Conservation (phyloP, 2,329 filamentous ascomycete species). For the Ustulina deusta region DNA sequence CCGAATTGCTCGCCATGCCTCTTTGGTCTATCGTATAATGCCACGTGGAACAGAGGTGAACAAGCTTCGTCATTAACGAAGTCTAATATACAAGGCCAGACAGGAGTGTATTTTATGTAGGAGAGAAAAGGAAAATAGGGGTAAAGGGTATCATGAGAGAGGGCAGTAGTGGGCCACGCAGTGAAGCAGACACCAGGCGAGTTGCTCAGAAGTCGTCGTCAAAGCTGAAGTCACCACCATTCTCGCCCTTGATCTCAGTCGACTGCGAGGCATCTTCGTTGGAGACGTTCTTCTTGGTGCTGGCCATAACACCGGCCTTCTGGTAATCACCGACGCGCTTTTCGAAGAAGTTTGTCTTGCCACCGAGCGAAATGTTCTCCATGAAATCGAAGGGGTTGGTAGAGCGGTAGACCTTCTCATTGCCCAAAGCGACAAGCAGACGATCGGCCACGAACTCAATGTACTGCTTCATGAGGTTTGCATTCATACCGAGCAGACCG, state of each 20-base stretch:
- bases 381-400: slow-evolving; percentile 99
- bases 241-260: slow-evolving; percentile 65
- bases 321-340: slow-evolving; percentile 99
- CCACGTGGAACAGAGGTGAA: slow-evolving; percentile 16
- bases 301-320: slow-evolving; percentile 98
- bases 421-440: slow-evolving; percentile 90
- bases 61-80: slow-evolving; percentile 13
- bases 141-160: slow-evolving; percentile 36
- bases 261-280: slow-evolving; percentile 59
- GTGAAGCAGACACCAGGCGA: slow-evolving; percentile 39
- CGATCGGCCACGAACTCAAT: slow-evolving; percentile 99
- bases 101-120: slow-evolving; percentile 4
- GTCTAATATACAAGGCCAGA: slow-evolving; percentile 35
- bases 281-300: slow-evolving; percentile 75
- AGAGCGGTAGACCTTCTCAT: slow-evolving; percentile 91
- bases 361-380: slow-evolving; percentile 98
- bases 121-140: slow-evolving; percentile 5
- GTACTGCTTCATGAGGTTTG: slow-evolving; percentile 98
- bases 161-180: slow-evolving; percentile 9
- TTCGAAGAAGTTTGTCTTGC: slow-evolving; percentile 99
- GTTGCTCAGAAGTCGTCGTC: slow-evolving; percentile 91
- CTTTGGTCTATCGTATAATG: slow-evolving; percentile 39
- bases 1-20: slow-evolving; percentile 35
- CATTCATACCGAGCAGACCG: slow-evolving; percentile 96
- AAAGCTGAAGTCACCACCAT: slow-evolving; percentile 86